Conservation (phyloP, 1,284 basidiomycete genomes). For the Microbotryomycetes sp. region DNA sequence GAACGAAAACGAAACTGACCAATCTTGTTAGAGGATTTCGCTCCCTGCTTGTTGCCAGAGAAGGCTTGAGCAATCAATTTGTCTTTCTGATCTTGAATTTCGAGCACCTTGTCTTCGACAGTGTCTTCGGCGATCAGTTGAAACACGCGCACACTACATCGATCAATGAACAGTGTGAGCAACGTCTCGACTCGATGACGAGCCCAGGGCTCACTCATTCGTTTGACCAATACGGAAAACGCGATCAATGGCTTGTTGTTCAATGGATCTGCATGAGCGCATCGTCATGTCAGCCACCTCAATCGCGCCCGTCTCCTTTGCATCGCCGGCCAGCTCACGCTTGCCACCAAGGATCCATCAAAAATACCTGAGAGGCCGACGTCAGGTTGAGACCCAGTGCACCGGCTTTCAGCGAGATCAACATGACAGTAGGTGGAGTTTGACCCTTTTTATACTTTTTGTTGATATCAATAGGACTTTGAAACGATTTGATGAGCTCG, state of each 20-base stretch:
- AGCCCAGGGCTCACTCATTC: constrained; percentile 9
- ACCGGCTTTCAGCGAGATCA: constrained; percentile 35
- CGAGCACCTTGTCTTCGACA: constrained; percentile 38
- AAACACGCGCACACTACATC: constrained; percentile 31
- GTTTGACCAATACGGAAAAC: constrained; percentile 42
- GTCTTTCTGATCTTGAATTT: constrained; percentile 38
- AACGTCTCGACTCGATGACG: not conserved
- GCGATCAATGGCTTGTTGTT: constrained; percentile 38
- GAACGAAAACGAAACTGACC: not conserved
- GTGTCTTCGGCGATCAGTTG: constrained; percentile 39
- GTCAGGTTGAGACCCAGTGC: constrained; percentile 31
- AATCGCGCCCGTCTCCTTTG: not conserved
- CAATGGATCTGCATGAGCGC: constrained; percentile 17
- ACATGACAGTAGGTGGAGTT: constrained; percentile 35
- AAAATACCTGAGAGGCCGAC: constrained; percentile 28
- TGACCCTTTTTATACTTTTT: constrained; percentile 24
- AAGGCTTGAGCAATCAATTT: constrained; percentile 34
- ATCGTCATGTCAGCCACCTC: not conserved
- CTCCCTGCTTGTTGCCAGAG: constrained; percentile 26
- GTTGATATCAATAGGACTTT: constrained; percentile 9
- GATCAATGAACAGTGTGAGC: not conserved
- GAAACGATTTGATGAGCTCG: constrained; percentile 31
- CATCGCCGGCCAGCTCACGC: constrained; percentile 5
- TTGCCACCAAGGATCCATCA: constrained; percentile 37
- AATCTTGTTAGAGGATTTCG: constrained; percentile 10